These are phyloP conservation scores for Pezicula neosporulosa DNA, from an alignment of 2,329 filamentous ascomycete genomes.

Conservation along the genomic window DNA sequence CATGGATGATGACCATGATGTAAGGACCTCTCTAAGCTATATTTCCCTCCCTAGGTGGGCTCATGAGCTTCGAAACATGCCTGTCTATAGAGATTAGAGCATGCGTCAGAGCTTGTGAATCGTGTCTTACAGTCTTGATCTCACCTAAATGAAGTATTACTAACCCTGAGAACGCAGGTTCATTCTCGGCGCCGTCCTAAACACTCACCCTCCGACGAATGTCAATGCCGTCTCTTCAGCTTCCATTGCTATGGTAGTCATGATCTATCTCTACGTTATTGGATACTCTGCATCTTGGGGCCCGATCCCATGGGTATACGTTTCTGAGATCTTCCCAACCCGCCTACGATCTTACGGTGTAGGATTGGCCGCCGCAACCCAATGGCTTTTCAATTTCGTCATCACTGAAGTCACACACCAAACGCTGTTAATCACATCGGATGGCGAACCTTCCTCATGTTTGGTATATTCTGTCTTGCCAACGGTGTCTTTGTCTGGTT, in stretches of 20 bases:
- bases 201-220: conserved; percentile 34
- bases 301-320: conserved; percentile 49
- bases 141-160: too few species aligned
- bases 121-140: too few species aligned
- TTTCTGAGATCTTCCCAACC: conserved; percentile 48
- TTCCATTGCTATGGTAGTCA: conserved; percentile 18
- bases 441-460: conserved; percentile 44
- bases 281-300: conserved; percentile 51
- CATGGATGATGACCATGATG: conserved; percentile 49
- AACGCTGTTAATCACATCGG: conserved; percentile 39
- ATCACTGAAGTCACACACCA: conserved; percentile 55
- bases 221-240: conserved; percentile 39
- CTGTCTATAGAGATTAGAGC: too few species aligned
- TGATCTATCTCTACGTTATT: conserved; percentile 25
- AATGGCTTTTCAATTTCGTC: conserved; percentile 72
- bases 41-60: too few species aligned
- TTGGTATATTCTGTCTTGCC: conserved; percentile 40
- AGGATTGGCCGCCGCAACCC: conserved; percentile 61
- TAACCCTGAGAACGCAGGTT: conserved; percentile 20
- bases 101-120: too few species aligned
- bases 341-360: conserved; percentile 51
- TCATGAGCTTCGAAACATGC: too few species aligned
- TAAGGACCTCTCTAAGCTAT: too few species aligned
- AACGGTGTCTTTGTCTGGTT: conserved; percentile 43
- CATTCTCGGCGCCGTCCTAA: conserved; percentile 45